Conservation (phyloP, 2,329 filamentous ascomycete genomes). For the Tolypocladium inflatum region DNA sequence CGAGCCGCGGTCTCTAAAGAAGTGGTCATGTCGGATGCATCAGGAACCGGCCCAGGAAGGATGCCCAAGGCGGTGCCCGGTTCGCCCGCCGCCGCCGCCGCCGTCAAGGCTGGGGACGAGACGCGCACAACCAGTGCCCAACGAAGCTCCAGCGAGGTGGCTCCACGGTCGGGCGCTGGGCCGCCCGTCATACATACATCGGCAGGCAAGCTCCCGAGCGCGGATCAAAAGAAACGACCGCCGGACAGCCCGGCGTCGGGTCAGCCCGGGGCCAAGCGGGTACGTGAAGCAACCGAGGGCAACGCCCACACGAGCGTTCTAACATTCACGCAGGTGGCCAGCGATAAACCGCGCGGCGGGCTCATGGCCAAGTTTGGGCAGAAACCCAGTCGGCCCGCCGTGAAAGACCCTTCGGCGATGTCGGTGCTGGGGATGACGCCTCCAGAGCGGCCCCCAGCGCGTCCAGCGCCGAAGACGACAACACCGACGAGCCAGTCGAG, state of each 20-base stretch:
- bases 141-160: slow-evolving; percentile 6
- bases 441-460: slow-evolving; percentile 28
- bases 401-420: slow-evolving; percentile 43
- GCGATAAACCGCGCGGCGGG: slow-evolving; percentile 18
- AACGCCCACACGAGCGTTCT: slow-evolving; percentile 8
- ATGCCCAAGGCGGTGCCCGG: not conserved
- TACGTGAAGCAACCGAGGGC: slow-evolving; percentile 18
- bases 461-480: slow-evolving; percentile 9
- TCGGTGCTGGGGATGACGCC: slow-evolving; percentile 38
- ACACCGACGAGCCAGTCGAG: slow-evolving; percentile 9
- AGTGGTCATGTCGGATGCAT: slow-evolving; percentile 5
- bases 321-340: slow-evolving; percentile 19
- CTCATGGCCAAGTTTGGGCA: slow-evolving; percentile 26
- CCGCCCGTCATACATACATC: slow-evolving; percentile 32
- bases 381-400: slow-evolving; percentile 15
- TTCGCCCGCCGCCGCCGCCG: not conserved
- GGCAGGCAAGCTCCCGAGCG: slow-evolving; percentile 2
- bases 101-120: not conserved
- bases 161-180: slow-evolving; percentile 15
- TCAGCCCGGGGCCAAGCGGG: slow-evolving; percentile 28
- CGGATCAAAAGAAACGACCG: slow-evolving; percentile 31
- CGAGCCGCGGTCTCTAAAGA: slow-evolving; percentile 1
- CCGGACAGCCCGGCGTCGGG: slow-evolving; percentile 25
- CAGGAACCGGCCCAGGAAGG: not conserved
- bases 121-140: not conserved